These are phyloP conservation scores for Aspergillus sp. DNA, from an alignment of 2,329 filamentous ascomycete genomes.

Conservation along the genomic window DNA sequence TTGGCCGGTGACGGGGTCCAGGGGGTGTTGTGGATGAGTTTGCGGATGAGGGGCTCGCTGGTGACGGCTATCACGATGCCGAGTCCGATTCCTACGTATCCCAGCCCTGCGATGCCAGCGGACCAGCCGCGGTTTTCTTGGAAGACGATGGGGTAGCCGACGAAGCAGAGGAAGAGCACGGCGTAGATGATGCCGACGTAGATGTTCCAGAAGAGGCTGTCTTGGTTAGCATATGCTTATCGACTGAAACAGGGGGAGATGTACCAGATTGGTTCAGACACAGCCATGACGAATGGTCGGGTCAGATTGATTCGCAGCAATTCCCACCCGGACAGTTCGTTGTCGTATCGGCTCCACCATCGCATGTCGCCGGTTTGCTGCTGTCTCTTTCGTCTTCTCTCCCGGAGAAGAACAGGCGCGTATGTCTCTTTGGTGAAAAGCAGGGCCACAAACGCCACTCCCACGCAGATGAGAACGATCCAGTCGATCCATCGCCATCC, in stretches of 20 bases:
- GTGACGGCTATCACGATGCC: conserved; percentile 46
- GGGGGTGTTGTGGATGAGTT: conserved; percentile 64
- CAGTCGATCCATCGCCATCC: conserved; percentile 82
- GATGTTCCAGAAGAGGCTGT: conserved; percentile 57
- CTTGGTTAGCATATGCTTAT: neutral
- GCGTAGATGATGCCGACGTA: conserved; percentile 68
- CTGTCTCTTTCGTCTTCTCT: conserved; percentile 54
- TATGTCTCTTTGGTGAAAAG: conserved; percentile 65
- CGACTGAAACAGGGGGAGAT: neutral
- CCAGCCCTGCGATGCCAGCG: conserved; percentile 62
- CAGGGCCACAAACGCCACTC: conserved; percentile 54
- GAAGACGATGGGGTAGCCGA: conserved; percentile 77
- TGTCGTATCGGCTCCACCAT: conserved; percentile 70
- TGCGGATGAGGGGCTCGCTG: conserved; percentile 60
- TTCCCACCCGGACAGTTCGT: conserved; percentile 47
- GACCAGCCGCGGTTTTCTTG: conserved; percentile 65
- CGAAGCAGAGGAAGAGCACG: conserved; percentile 78
- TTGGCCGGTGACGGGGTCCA: conserved; percentile 58
- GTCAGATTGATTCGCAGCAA: conserved; percentile 65
- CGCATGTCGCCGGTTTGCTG: conserved; percentile 42
- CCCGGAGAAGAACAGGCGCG: conserved; percentile 57
- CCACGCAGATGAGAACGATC: conserved; percentile 66
- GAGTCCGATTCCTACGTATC: conserved; percentile 58
- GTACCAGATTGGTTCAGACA: conserved; percentile 65
- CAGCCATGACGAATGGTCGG: conserved; percentile 60